A percentile compares a stretch with the other conserved stretches of the same genome.
Conservation (phyloP, 306 rosid species). For the Prosopis cineraria region DNA sequence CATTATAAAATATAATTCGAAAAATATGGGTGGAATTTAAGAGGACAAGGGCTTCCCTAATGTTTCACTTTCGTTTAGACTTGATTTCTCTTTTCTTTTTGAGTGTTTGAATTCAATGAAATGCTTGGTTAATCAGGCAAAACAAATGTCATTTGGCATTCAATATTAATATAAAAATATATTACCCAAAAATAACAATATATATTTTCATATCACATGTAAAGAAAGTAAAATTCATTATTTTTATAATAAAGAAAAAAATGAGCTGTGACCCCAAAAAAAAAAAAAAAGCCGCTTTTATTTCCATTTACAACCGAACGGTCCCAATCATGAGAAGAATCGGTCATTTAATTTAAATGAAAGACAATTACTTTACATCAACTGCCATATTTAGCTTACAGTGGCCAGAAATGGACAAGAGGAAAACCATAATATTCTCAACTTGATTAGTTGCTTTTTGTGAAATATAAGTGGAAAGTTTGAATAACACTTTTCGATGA, state of each 20-base stretch:
- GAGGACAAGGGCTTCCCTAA: constrained; percentile 19
- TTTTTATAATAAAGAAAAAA: too few relatives aligned
- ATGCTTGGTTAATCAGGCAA: too few relatives aligned
- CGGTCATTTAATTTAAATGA: background rate
- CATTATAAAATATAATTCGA: background rate
- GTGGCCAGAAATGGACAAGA: background rate
- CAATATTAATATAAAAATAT: too few relatives aligned
- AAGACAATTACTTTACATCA: background rate
- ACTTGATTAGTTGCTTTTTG: background rate
- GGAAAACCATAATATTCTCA: background rate
- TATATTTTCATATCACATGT: too few relatives aligned
- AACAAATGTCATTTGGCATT: too few relatives aligned
- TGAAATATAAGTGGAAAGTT: too few relatives aligned
- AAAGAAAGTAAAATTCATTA: too few relatives aligned
- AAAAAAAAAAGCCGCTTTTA: background rate
- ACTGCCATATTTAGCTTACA: background rate
- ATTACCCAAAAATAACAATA: too few relatives aligned
- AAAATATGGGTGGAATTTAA: constrained; percentile 15
- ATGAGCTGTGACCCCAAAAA: background rate
- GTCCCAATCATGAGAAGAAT: background rate
- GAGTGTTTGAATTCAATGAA: background rate
- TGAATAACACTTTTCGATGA: too few relatives aligned
- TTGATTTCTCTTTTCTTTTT: background rate
- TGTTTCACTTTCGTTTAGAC: background rate
- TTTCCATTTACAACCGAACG: background rate